phyloP scores from a whole-genome alignment of 2,329 filamentous ascomycete genomes.

The Onygenales sp. region DNA sequence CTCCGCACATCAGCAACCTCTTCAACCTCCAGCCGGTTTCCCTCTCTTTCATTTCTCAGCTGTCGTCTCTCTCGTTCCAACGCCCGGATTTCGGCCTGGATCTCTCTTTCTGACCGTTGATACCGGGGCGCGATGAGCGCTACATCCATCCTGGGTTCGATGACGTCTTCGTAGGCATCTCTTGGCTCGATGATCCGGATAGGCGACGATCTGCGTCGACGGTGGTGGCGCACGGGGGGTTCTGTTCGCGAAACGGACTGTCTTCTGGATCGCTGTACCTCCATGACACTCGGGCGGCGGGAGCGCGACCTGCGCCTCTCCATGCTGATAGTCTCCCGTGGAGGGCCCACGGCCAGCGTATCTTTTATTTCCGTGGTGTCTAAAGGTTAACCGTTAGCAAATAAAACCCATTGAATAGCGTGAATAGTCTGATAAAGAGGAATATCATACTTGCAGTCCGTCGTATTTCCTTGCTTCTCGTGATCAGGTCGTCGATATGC shows the following conservation, averaged over 20 bases:
- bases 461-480: constrained; percentile 55
- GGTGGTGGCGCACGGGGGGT: constrained; percentile 2
- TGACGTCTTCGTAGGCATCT: constrained; percentile 30
- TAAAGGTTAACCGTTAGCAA: background rate
- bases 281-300: constrained; percentile 1
- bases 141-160: constrained; percentile 39
- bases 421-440: background rate
- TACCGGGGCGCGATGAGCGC: constrained; percentile 42
- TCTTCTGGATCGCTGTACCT: background rate
- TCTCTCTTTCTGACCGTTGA: constrained; percentile 49
- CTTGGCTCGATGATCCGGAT: constrained; percentile 25
- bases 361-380: constrained; percentile 1
- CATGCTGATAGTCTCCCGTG: constrained; percentile 16
- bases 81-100: constrained; percentile 61
- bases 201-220: constrained; percentile 27
- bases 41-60: constrained; percentile 45
- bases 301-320: constrained; percentile 21
- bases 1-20: constrained; percentile 60
- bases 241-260: constrained; percentile 1
- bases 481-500: constrained; percentile 84
- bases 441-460: constrained; percentile 20
- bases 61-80: constrained; percentile 58
- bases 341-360: background rate
- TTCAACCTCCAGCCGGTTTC: constrained; percentile 27
- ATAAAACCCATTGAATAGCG: background rate